A percentile compares a stretch with the other conserved stretches of the same genome.
These are phyloP conservation scores for Scenedesmus sp. DNA, from an alignment of 163 green algal genomes.

Conservation along the genomic window DNA sequence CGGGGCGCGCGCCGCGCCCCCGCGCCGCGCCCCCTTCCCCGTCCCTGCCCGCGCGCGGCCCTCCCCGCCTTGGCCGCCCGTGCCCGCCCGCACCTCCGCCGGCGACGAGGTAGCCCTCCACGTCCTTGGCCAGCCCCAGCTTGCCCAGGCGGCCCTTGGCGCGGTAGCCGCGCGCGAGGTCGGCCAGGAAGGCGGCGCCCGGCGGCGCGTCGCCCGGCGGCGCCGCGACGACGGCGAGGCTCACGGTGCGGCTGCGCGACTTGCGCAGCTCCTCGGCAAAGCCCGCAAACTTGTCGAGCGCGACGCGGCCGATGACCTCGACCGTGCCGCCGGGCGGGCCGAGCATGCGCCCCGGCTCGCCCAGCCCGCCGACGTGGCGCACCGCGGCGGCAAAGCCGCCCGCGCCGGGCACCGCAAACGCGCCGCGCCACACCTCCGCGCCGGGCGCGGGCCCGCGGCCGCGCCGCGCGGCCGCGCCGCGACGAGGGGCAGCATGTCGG, in stretches of 20 bases:
- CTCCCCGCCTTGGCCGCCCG: too few species aligned
- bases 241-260: slow-evolving; percentile 63
- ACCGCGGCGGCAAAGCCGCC: slow-evolving; percentile 38
- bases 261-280: slow-evolving; percentile 75
- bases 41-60: too few species aligned
- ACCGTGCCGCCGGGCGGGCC: slow-evolving; percentile 25
- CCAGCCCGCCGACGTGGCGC: slow-evolving; percentile 48
- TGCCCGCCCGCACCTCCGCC: slow-evolving; percentile 6
- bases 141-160: slow-evolving; percentile 29
- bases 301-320: slow-evolving; percentile 57
- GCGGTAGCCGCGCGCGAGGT: slow-evolving; percentile 26
- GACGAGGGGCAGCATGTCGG: slow-evolving; percentile 38
- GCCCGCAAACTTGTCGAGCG: slow-evolving; percentile 66
- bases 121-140: slow-evolving; percentile 35
- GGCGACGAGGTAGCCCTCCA: slow-evolving; percentile 43
- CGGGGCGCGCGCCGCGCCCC: too few species aligned
- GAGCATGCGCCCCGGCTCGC: slow-evolving; percentile 53
- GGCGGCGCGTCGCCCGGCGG: slow-evolving; percentile 11
- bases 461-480: neutral
- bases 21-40: too few species aligned
- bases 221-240: slow-evolving; percentile 53
- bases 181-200: slow-evolving; percentile 43
- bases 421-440: slow-evolving; percentile 48
- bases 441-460: neutral
- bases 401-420: slow-evolving; percentile 45